A percentile compares a stretch with the other conserved stretches of the same genome.
These are phyloP conservation scores for Lepiota subincarnata DNA, from an alignment of 768 basidiomycete genomes.

Conservation along the genomic window DNA sequence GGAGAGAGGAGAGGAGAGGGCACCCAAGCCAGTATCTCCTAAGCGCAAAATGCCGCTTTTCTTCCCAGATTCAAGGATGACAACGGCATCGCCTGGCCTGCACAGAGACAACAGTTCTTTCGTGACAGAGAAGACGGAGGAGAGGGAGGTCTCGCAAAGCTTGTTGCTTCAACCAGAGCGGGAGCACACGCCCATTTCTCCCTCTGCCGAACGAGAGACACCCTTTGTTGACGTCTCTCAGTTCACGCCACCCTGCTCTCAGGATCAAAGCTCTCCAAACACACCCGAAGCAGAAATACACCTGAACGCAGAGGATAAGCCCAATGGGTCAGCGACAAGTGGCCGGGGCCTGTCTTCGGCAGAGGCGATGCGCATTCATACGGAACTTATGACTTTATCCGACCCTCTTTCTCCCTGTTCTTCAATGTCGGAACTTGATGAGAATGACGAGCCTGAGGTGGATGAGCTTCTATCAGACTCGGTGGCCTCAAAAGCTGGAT, in stretches of 20 bases:
- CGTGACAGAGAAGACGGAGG: background rate
- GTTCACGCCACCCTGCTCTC: background rate
- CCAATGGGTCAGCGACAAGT: background rate
- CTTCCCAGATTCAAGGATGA: background rate
- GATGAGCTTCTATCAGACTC: conserved; percentile 5
- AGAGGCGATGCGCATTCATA: background rate
- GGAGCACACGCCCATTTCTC: background rate
- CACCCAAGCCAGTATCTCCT: background rate
- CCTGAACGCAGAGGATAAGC: background rate
- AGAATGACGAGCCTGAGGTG: conserved; percentile 1
- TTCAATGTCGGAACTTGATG: background rate
- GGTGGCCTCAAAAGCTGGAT: background rate
- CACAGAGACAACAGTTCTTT: no score
- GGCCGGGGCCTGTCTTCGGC: background rate
- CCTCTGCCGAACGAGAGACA: background rate
- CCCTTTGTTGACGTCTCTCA: conserved; percentile 8
- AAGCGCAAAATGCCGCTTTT: background rate
- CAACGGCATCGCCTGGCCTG: no score
- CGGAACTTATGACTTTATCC: background rate
- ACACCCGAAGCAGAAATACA: no score
- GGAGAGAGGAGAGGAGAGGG: background rate
- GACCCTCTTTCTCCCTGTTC: background rate
- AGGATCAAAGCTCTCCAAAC: background rate
- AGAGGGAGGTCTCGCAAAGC: background rate
- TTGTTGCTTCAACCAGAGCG: background rate